Evolutionary conservation across 73 alveolate genomes (phyloP).

Genomic region (Symbiodinium pilosum): DNA sequence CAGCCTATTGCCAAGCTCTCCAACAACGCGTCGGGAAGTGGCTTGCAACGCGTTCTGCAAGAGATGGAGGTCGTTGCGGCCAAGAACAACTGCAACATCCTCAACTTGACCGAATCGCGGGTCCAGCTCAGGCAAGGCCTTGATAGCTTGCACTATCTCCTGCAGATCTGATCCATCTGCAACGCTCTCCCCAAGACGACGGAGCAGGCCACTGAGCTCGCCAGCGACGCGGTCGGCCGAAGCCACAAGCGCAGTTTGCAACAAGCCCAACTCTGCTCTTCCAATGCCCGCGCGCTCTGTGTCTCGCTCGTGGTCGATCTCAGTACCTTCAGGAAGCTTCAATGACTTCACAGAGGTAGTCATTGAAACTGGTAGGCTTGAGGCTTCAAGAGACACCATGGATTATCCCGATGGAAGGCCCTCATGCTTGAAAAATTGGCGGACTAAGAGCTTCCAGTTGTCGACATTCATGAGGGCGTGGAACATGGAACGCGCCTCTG

Average conservation of each 20-base stretch:
- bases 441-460: no score
- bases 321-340: background rate
- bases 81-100: conserved; percentile 24
- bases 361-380: no score
- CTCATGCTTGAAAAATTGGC: no score
- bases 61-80: background rate
- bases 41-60: conserved; percentile 24
- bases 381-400: no score
- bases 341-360: no score
- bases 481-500: no score
- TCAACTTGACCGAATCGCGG: background rate
- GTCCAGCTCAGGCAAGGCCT: conserved; percentile 34
- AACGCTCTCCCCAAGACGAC: conserved; percentile 33
- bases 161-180: conserved; percentile 5
- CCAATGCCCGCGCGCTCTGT: background rate
- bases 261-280: conserved; percentile 1
- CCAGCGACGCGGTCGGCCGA: conserved; percentile 41
- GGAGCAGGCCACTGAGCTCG: conserved; percentile 21
- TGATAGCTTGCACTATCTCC: conserved; percentile 13
- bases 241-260: conserved; percentile 11
- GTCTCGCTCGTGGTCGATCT: background rate
- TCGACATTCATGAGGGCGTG: no score
- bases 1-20: conserved; percentile 28
- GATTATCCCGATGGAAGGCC: no score
- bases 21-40: conserved; percentile 6